phyloP scores from a whole-genome alignment of 2,329 filamentous ascomycete species.

The Stachybotrys elegans region DNA sequence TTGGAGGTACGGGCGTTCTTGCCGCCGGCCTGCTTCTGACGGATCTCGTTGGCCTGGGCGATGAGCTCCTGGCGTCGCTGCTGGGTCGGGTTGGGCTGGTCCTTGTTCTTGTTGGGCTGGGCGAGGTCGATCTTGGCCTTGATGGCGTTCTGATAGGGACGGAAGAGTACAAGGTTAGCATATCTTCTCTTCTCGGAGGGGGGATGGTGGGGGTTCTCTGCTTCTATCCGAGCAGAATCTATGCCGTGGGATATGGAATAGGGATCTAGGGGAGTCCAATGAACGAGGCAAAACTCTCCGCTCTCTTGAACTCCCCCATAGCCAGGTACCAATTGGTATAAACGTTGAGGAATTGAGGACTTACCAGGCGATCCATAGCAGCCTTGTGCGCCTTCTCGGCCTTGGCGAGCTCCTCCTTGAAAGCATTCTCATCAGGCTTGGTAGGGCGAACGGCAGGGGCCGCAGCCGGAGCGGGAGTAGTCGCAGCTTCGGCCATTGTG shows the following conservation, averaged over 20 bases:
- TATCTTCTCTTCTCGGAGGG: conserved; percentile 7
- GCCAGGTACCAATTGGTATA: too few relatives aligned
- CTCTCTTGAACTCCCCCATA: too few relatives aligned
- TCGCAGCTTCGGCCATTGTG: conserved; percentile 40
- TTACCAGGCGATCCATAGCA: conserved; percentile 57
- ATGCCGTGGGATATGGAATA: too few relatives aligned
- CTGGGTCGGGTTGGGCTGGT: conserved; percentile 72
- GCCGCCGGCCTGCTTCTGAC: conserved; percentile 78
- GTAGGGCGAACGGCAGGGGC: conserved; percentile 57
- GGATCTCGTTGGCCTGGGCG: conserved; percentile 75
- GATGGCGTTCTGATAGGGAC: conserved; percentile 70
- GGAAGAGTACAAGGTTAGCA: conserved; percentile 10
- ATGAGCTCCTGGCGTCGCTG: conserved; percentile 86
- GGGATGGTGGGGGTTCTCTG: too few relatives aligned
- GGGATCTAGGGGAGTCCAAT: too few relatives aligned
- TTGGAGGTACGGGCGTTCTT: conserved; percentile 76
- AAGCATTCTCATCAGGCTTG: conserved; percentile 82
- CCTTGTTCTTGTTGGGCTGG: conserved; percentile 66
- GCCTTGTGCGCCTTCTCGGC: conserved; percentile 83
- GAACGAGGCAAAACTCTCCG: too few relatives aligned
- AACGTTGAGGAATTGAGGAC: too few relatives aligned
- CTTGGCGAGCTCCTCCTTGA: conserved; percentile 71
- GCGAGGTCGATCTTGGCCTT: conserved; percentile 85
- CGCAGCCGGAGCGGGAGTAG: conserved; percentile 37
- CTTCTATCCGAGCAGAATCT: too few relatives aligned